A percentile compares a stretch with the other conserved stretches of the same genome.
phyloP scores from a whole-genome alignment of 176 grass and related monocot species.

The Triticum urartu region DNA sequence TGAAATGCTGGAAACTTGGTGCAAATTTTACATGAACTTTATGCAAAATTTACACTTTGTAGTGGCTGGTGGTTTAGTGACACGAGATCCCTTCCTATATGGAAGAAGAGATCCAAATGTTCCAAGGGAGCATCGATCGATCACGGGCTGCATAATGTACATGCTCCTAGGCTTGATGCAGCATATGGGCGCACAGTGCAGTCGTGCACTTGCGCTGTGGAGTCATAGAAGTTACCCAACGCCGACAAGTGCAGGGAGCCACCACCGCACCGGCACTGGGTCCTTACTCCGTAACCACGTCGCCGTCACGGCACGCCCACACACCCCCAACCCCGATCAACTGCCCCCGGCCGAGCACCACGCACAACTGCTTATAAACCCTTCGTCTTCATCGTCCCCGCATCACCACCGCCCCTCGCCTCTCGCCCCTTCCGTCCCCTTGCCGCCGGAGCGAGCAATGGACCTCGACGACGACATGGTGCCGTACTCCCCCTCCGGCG shows the following conservation, averaged over 20 bases:
- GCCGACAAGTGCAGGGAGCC: neutral
- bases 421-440: neutral
- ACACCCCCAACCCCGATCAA: conserved; percentile 22
- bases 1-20: neutral
- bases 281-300: conserved; percentile 22
- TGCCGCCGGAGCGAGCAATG: conserved; percentile 33
- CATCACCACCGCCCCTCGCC: neutral
- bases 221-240: conserved; percentile 10
- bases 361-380: conserved; percentile 39
- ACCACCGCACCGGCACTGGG: neutral
- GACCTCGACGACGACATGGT: conserved; percentile 64
- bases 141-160: neutral
- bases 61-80: too few relatives aligned
- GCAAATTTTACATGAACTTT: neutral
- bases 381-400: neutral
- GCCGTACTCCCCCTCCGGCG: conserved; percentile 69
- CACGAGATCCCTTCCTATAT: too few relatives aligned
- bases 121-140: neutral
- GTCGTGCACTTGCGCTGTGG: conserved; percentile 3
- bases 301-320: conserved; percentile 30
- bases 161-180: neutral
- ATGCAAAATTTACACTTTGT: neutral
- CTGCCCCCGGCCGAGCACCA: neutral
- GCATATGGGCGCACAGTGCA: neutral
- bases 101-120: neutral